Base-by-base conservation (phyloP, 331 rosid genomes). In the Dryas integrifolia region DNA sequence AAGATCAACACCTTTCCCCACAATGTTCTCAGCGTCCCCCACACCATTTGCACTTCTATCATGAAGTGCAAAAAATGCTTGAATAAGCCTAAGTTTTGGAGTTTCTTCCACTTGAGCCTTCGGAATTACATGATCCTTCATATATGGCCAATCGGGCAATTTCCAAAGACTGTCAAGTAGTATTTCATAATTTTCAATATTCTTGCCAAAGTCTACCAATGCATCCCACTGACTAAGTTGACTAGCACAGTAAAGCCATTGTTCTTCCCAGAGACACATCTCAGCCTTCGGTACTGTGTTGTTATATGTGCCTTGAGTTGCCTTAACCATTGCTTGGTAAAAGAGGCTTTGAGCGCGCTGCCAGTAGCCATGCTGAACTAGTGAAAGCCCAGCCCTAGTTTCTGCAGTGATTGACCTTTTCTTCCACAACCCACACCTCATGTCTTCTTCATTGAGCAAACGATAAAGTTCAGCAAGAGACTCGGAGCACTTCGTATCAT, bases 261-360 rank as follows among this genome's bases (percentile, higher is more conserved):
- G 99, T 82, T 92, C 99, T 87, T 95, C 99, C 99, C 99, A 95
- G 24, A 95, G 93, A 83, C 98, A 92, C 98, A 92, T 92, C 88
- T 92, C 98, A 57, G 98, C 96, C 88, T 92, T 92, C 4, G 98
- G 96, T 41, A 90, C 96, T 5, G 96, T 79, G 70, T 90, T 92
- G 72, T 87, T 92, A 78, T 88, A 90, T n/a, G 96, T 92, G 71
- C 99, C 99, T 86, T 95, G 99, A 76, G 99, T 88, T 46, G 99
- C 96, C 88, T 95, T 95, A 57, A 95, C 89, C 99, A 95, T 95
- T 66, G 97, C 97, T 82, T 95, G 99, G 82, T 88, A 95, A 80
- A 95, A 95, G 75, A 95, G 98, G 81, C 90, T 92, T 83, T 95
- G 99, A 80, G 99, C 98, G 70, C 88, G 99, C 78, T 89, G 99